phyloP scores from a whole-genome alignment of 352 stramenopile genomes.

The Blastocystis sp. region DNA sequence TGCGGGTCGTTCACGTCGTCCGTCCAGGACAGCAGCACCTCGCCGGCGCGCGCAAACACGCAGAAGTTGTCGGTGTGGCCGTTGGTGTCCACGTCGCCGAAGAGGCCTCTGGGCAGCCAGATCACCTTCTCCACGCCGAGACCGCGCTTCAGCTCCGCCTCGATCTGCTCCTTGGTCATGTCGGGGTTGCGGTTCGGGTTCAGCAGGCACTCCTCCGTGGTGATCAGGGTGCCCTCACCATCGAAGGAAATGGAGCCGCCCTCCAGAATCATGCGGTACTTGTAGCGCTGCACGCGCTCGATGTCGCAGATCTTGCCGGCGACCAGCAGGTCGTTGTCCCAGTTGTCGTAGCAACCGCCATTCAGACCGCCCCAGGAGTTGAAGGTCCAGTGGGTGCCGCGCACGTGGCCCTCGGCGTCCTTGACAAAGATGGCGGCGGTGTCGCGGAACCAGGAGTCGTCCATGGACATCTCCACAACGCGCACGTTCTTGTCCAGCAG shows the following conservation, averaged over 20 bases:
- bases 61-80: conserved; percentile 77
- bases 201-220: conserved; percentile 76
- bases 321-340: conserved; percentile 72
- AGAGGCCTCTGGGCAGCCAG: conserved; percentile 74
- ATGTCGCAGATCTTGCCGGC: conserved; percentile 70
- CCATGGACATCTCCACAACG: conserved; percentile 70
- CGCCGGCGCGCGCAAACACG: conserved; percentile 72
- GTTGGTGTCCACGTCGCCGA: conserved; percentile 76
- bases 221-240: conserved; percentile 76
- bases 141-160: conserved; percentile 71
- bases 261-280: conserved; percentile 72
- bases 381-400: conserved; percentile 75
- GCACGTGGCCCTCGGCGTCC: conserved; percentile 51
- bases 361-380: conserved; percentile 76
- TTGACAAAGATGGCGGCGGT: conserved; percentile 71
- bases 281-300: conserved; percentile 52
- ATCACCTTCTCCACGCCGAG: conserved; percentile 74
- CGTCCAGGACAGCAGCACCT: conserved; percentile 74
- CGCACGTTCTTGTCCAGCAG: conserved; percentile 68
- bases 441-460: conserved; percentile 77
- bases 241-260: conserved; percentile 76
- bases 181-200: conserved; percentile 75
- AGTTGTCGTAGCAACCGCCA: conserved; percentile 72
- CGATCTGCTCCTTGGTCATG: conserved; percentile 73
- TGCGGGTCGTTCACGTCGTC: conserved; percentile 74